Percentiles rank a stretch among this genome's conserved stretches.
phyloP scores from a whole-genome alignment of 805 yeast species.

The Yamadazyma nakazawae region DNA sequence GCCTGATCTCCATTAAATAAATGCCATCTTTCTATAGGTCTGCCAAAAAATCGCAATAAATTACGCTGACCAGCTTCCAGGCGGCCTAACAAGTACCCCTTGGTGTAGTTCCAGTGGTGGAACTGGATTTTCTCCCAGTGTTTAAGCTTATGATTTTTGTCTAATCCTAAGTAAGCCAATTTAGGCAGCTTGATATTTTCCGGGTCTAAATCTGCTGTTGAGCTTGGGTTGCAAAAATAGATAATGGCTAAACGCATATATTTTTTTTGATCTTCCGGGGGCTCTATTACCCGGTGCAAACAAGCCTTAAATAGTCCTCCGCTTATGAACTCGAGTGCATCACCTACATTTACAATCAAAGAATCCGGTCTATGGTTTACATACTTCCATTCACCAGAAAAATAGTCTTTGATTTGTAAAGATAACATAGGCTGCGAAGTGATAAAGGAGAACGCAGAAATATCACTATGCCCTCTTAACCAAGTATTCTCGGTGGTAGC shows the following conservation, averaged over 20 bases:
- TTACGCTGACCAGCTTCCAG: conserved; percentile 20
- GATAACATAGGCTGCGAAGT: conserved; percentile 41
- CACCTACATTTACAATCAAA: conserved; percentile 41
- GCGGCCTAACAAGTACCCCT: conserved; percentile 20
- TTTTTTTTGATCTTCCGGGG: conserved; percentile 39
- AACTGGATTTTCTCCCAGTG: conserved; percentile 38
- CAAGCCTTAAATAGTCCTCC: conserved; percentile 48
- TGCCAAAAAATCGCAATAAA: conserved; percentile 16
- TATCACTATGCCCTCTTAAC: conserved; percentile 49
- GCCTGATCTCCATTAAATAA: conserved; percentile 4
- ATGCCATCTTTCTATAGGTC: conserved; percentile 24
- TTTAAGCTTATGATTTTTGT: conserved; percentile 22
- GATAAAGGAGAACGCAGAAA: conserved; percentile 38
- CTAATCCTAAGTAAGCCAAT: conserved; percentile 29
- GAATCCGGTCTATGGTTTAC: conserved; percentile 39
- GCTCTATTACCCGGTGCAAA: conserved; percentile 47
- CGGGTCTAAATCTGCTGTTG: conserved; percentile 38
- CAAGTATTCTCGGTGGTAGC: conserved; percentile 35
- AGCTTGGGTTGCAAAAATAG: conserved; percentile 41
- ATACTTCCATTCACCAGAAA: conserved; percentile 36
- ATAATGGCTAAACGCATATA: conserved; percentile 39
- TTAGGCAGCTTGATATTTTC: conserved; percentile 37
- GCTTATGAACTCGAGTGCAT: conserved; percentile 38
- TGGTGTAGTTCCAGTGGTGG: conserved; percentile 34
- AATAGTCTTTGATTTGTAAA: conserved; percentile 37